A percentile compares a stretch with the other conserved stretches of the same genome.
Evolutionary conservation across 495 filamentous ascomycete genomes (phyloP).

Genomic region (Lasiosphaeria ovina): DNA sequence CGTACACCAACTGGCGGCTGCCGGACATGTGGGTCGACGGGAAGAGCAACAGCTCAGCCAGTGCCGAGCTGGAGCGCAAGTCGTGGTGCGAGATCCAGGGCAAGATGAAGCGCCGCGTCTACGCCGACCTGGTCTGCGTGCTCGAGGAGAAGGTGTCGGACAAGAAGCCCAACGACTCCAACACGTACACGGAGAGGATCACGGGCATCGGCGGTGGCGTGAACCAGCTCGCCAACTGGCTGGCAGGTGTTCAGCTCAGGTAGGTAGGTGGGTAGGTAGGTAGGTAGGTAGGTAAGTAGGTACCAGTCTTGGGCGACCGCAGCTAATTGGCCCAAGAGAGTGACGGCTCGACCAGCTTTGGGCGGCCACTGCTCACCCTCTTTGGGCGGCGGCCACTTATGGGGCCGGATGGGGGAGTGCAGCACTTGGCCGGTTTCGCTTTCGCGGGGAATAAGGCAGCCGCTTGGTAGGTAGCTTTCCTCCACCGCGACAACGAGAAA

Average conservation of each 20-base stretch:
- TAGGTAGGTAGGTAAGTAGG: no score
- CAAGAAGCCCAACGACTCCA: conserved; percentile 10
- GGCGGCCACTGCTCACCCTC: no score
- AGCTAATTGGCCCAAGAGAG: no score
- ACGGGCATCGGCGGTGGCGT: not conserved
- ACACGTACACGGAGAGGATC: conserved; percentile 10
- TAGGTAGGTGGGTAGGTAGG: no score
- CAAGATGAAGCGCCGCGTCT: conserved; percentile 10
- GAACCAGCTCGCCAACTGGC: not conserved
- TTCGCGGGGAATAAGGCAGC: no score
- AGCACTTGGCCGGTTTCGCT: no score
- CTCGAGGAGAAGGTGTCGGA: conserved; percentile 12
- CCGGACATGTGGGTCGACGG: conserved; percentile 10
- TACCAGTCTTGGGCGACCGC: no score
- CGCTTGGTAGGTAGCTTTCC: no score
- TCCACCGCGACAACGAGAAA: no score
- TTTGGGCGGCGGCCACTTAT: no score
- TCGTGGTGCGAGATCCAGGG: conserved; percentile 4
- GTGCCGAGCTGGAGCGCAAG: not conserved
- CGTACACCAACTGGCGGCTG: conserved; percentile 12
- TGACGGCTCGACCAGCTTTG: no score
- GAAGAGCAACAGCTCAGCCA: not conserved
- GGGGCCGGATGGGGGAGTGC: no score
- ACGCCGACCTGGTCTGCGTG: conserved; percentile 5
- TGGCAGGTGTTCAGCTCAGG: not conserved